Percentiles rank a stretch among this genome's conserved stretches.
These are phyloP conservation scores for Diplodia intermedia DNA, from an alignment of 2,329 filamentous ascomycete genomes.

Conservation along the genomic window DNA sequence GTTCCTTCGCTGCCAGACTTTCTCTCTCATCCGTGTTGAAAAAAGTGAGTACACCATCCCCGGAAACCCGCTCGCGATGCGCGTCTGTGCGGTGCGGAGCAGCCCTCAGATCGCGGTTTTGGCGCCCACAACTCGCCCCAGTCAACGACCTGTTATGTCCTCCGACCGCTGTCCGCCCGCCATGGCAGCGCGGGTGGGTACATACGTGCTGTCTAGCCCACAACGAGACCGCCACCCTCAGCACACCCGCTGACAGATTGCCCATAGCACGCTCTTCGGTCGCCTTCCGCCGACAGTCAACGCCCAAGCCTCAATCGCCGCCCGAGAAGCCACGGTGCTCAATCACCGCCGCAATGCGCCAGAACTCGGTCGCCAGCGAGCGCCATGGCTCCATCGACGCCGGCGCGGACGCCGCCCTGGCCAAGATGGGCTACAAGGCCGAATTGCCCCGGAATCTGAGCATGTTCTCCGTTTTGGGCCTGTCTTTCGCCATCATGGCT, in stretches of 20 bases:
- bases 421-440: conserved; percentile 71
- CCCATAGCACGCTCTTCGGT: background rate
- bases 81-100: conserved; percentile 14
- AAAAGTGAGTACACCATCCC: conserved; percentile 3
- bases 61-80: conserved; percentile 4
- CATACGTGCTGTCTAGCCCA: conserved; percentile 5
- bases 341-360: conserved; percentile 30
- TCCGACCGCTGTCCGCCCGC: conserved; percentile 26
- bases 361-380: conserved; percentile 13
- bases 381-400: conserved; percentile 31
- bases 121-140: background rate
- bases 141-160: background rate
- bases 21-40: background rate
- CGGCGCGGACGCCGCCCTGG: conserved; percentile 65
- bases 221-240: background rate
- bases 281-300: background rate
- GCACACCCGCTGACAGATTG: conserved; percentile 9
- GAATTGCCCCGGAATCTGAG: conserved; percentile 71
- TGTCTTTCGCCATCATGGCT: conserved; percentile 78
- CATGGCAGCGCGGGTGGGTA: background rate
- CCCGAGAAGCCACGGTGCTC: conserved; percentile 14
- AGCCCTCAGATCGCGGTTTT: conserved; percentile 1
- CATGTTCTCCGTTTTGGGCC: conserved; percentile 72
- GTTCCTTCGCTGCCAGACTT: background rate
- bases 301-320: conserved; percentile 3